Conservation (phyloP, 1,284 basidiomycete genomes). For the Ceratobasidium papillatum region DNA sequence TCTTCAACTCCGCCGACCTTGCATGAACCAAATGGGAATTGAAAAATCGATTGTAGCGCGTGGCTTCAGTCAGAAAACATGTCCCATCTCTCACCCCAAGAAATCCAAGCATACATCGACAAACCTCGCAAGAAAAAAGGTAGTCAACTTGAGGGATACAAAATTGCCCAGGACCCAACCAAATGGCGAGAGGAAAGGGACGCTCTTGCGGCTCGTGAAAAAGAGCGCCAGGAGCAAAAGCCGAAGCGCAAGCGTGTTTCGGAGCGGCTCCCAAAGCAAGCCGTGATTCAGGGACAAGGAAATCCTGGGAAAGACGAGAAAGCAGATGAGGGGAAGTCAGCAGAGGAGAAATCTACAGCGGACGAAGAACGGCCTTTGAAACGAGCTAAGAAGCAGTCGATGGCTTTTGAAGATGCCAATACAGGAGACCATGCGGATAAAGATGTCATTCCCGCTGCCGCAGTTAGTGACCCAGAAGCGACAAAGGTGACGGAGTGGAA, state of each 20-base stretch:
- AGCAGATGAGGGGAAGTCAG: conserved; percentile 63
- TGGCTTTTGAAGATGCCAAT: conserved; percentile 1
- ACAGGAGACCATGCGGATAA: conserved; percentile 57
- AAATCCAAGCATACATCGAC: conserved; percentile 85
- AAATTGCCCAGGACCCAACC: conserved; percentile 81
- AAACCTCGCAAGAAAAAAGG: conserved; percentile 77
- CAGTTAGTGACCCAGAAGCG: conserved; percentile 74
- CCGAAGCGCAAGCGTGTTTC: conserved; percentile 58
- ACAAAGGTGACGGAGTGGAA: conserved; percentile 85
- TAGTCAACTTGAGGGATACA: conserved; percentile 82
- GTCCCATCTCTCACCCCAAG: conserved; percentile 76
- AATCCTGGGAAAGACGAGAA: conserved; percentile 71
- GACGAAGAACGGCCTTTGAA: conserved; percentile 59
- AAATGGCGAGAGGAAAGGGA: conserved; percentile 72
- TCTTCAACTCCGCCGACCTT: conserved; percentile 7
- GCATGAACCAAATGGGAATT: too few relatives aligned
- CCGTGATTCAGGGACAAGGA: conserved; percentile 52
- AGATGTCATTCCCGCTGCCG: conserved; percentile 60
- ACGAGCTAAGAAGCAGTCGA: conserved; percentile 65
- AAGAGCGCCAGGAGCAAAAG: conserved; percentile 64
- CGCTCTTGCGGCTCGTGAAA: conserved; percentile 51
- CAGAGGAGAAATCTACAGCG: conserved; percentile 50
- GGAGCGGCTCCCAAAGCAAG: conserved; percentile 51
- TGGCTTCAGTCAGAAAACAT: conserved; percentile 89
- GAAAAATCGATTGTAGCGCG: conserved; percentile 61